A percentile compares a stretch with the other conserved stretches of the same genome.
phyloP scores from a whole-genome alignment of 169 alveolate genomes.

The Eimeria falciformis region DNA sequence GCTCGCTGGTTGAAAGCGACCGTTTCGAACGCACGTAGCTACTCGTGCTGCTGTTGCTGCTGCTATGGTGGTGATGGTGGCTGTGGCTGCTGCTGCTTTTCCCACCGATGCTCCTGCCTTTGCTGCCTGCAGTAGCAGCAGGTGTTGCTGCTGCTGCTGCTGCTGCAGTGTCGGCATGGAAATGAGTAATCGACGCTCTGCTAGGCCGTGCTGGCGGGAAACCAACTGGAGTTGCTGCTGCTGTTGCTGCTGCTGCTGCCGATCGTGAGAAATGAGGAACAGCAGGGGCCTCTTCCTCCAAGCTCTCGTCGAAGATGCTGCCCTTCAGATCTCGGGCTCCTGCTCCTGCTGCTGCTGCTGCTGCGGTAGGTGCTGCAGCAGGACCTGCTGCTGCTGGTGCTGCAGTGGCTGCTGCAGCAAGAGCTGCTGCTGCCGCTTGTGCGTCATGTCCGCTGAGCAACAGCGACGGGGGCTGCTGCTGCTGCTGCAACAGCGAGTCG shows the following conservation, averaged over 20 bases:
- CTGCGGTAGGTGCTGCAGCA: constrained; percentile 18
- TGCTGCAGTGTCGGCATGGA: constrained; percentile 17
- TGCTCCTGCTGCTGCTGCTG: constrained; percentile 33
- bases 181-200: background rate
- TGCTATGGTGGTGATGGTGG: background rate
- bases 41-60: background rate
- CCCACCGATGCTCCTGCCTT: constrained; percentile 3
- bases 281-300: background rate
- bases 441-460: background rate
- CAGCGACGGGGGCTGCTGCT: background rate
- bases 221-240: constrained; percentile 49
- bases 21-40: constrained; percentile 16
- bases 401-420: background rate
- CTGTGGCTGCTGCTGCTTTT: constrained; percentile 54
- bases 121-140: constrained; percentile 20
- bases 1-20: constrained; percentile 25
- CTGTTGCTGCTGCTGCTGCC: constrained; percentile 43
- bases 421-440: constrained; percentile 39
- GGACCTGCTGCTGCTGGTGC: constrained; percentile 26
- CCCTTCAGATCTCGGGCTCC: background rate
- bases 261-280: background rate
- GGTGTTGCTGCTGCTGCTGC: background rate
- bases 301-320: background rate
- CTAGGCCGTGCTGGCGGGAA: constrained; percentile 21
- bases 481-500: background rate